Base-by-base conservation (phyloP, 768 basidiomycete genomes). In the Trametes elegans region DNA sequence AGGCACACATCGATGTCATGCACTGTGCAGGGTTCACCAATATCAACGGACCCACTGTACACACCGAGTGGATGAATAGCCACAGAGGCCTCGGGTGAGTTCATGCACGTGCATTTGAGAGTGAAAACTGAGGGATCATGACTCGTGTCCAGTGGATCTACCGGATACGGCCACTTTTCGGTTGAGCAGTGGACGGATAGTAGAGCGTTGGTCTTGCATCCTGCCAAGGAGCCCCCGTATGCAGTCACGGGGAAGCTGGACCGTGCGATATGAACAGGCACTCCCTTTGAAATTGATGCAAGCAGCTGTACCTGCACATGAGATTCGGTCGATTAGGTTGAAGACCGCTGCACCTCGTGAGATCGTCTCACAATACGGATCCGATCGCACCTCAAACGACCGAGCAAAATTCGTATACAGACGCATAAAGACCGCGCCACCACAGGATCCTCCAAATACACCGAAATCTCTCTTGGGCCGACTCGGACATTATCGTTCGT, bases 11-110 rank as follows among this genome's bases (percentile, higher is more conserved):
- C 13, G 18, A 24, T 31, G 29, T 21, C 24, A 32, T 13, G 18
- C 1, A 8, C 10, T 27, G 7, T 10, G n/a, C 56, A 82, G 84
- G 83, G 2, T 75, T 71, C 45, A 72, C 75, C 13, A 78, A 79
- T 60, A 74, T 85, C 58, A 85, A 86, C 53, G 83, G 81, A 1
- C 65, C 76, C 2, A 79, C 80, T 3, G 57, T 83, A 19, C 77
- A 82, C 52, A 61, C 65, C 9, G 79, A 84, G 58, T 64, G 70
- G 7, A 53, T 55, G 13, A 65, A 73, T 40, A 70, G 74, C 14
- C 53, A 73, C 7, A 59, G 71, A 5, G 81, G 81, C 2, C 67
- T 82, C 18, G 76, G 79, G 81, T 82, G 64, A 50, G 75, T 68
- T 7, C 19, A 9, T 34, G 39, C 13, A 41, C 8, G 9, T 13